Conservation (phyloP, 139 green algal species). For the Auxenochlorella protothecoides region DNA sequence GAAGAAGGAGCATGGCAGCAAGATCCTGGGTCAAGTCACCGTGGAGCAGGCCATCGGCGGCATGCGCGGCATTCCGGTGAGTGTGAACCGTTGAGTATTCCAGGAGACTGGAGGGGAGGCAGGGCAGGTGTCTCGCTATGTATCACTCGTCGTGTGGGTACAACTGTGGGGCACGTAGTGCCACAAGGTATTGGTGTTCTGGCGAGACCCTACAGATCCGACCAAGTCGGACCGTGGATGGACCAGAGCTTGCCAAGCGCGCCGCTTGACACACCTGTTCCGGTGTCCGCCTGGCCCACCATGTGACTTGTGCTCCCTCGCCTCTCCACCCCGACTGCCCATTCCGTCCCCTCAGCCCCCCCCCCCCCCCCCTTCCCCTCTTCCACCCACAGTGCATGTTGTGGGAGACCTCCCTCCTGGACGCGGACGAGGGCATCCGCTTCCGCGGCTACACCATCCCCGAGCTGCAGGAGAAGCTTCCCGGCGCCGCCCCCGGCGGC, state of each 20-base stretch:
- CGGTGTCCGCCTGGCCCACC: no score
- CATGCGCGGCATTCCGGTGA: constrained; percentile 88
- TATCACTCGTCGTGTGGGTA: no score
- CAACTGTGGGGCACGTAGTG: no score
- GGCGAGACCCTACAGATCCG: no score
- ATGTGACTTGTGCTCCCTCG: no score
- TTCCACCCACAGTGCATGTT: constrained; percentile 64
- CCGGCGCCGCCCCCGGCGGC: constrained; percentile 46
- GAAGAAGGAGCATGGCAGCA: constrained; percentile 62
- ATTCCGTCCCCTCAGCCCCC: background rate
- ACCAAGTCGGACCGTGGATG: no score
- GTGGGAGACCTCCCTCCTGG: constrained; percentile 95
- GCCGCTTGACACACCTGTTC: no score
- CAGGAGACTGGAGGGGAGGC: no score
- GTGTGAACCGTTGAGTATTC: background rate
- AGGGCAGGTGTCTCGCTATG: no score
- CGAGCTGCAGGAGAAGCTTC: constrained; percentile 82
- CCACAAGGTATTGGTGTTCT: no score
- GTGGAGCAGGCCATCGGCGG: constrained; percentile 84
- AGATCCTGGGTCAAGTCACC: constrained; percentile 75
- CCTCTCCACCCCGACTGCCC: no score
- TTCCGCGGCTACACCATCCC: constrained; percentile 92
- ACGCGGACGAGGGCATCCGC: constrained; percentile 91
- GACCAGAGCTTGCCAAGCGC: no score
- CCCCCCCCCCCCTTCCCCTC: background rate